Conservation (phyloP, 1,139 yeast genomes). For the Nakaseomyces bracarensis region DNA sequence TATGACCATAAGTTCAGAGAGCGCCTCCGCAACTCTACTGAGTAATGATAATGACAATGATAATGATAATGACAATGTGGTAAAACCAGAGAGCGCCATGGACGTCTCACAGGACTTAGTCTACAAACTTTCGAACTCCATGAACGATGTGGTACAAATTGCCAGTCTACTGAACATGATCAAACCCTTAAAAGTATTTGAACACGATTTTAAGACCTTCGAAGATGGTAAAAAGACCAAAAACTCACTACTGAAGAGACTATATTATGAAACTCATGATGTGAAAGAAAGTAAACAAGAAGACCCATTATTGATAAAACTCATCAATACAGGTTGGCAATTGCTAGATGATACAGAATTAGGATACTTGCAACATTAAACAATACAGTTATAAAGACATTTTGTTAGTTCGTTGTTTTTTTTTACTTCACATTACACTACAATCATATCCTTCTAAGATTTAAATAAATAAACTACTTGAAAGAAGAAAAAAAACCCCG, state of each 20-base stretch:
- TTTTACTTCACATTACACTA: not conserved
- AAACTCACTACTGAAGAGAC: slow-evolving; percentile 3
- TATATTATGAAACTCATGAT: slow-evolving; percentile 7
- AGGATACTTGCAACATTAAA: slow-evolving; percentile 20
- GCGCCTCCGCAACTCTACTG: not conserved
- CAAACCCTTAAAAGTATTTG: slow-evolving; percentile 28
- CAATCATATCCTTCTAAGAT: too few relatives aligned
- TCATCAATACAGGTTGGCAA: slow-evolving; percentile 25
- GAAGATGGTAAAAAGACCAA: not conserved
- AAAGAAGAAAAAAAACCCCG: too few relatives aligned
- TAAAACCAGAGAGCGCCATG: slow-evolving; percentile 9
- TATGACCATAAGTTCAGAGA: slow-evolving; percentile 18
- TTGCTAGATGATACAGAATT: slow-evolving; percentile 27
- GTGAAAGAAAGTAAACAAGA: slow-evolving; percentile 5
- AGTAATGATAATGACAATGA: not conserved
- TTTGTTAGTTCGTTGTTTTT: not conserved
- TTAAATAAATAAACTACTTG: too few relatives aligned
- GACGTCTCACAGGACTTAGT: slow-evolving; percentile 24
- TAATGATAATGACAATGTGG: slow-evolving; percentile 8
- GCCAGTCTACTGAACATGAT: slow-evolving; percentile 26
- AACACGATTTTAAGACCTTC: slow-evolving; percentile 16
- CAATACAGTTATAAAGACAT: not conserved
- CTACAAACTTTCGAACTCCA: slow-evolving; percentile 27
- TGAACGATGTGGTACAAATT: slow-evolving; percentile 30
- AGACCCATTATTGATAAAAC: slow-evolving; percentile 14